Conservation (phyloP, 352 stramenopile species). For the Globisporangium abappressorium region DNA sequence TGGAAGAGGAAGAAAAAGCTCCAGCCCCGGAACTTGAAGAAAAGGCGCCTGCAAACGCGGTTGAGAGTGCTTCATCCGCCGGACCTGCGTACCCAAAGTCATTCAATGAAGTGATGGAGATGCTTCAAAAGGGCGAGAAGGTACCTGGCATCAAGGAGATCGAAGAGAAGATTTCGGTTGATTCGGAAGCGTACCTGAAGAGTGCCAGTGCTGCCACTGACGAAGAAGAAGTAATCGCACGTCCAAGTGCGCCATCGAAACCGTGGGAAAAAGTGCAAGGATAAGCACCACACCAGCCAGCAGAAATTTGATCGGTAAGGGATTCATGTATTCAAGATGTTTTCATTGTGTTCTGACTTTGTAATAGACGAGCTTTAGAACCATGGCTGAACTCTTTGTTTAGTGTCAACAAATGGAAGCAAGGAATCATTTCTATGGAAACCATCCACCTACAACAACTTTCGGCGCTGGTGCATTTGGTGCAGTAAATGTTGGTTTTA, state of each 20-base stretch:
- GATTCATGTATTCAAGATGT: background rate
- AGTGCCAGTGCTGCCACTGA: background rate
- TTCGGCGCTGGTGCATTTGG: no score
- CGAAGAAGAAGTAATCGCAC: slow-evolving; percentile 6
- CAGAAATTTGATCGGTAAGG: background rate
- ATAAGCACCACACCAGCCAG: slow-evolving; percentile 1
- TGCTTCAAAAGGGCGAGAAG: slow-evolving; percentile 67
- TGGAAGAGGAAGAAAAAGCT: slow-evolving; percentile 28
- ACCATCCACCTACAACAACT: background rate
- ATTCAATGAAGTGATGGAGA: slow-evolving; percentile 72
- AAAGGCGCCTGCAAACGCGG: slow-evolving; percentile 13
- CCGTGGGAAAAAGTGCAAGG: slow-evolving; percentile 45
- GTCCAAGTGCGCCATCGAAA: slow-evolving; percentile 22
- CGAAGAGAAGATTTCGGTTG: slow-evolving; percentile 68
- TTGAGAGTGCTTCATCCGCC: slow-evolving; percentile 1
- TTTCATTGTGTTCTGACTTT: background rate
- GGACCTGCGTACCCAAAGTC: slow-evolving; percentile 62
- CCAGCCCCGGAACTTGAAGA: background rate
- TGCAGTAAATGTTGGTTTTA: no score
- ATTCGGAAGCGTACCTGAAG: slow-evolving; percentile 27
- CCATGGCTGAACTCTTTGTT: background rate
- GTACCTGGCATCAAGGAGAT: slow-evolving; percentile 76
- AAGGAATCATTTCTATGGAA: background rate
- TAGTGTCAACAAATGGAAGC: background rate
- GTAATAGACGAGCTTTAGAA: background rate